These are phyloP conservation scores for Graphiopsis chlorocephala DNA, from an alignment of 2,329 filamentous ascomycete species.

Conservation along the genomic window DNA sequence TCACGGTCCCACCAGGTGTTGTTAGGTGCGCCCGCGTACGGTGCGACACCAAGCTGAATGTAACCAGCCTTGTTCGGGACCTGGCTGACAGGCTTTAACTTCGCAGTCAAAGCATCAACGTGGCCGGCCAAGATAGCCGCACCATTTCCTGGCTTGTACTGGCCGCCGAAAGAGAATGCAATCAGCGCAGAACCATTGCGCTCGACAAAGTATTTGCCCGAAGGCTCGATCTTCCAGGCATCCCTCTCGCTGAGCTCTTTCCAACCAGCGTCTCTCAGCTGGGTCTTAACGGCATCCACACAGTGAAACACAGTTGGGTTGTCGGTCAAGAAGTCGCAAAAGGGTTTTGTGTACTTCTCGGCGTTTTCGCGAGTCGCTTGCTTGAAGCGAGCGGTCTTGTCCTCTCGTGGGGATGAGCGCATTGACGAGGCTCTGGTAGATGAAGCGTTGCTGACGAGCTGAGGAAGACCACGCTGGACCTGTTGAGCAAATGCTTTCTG, in stretches of 20 bases:
- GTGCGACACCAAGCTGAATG: slow-evolving; percentile 84
- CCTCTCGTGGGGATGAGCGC: background rate
- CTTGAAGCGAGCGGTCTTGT: slow-evolving; percentile 4
- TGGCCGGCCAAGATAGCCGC: slow-evolving; percentile 87
- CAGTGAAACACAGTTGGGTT: slow-evolving; percentile 95
- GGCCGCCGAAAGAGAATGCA: slow-evolving; percentile 76
- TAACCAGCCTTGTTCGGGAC: slow-evolving; percentile 84
- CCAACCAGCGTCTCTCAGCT: slow-evolving; percentile 71
- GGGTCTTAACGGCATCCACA: slow-evolving; percentile 72
- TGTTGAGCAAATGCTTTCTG: slow-evolving; percentile 21
- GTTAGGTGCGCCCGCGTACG: slow-evolving; percentile 84
- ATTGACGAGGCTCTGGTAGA: background rate
- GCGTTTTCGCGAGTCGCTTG: slow-evolving; percentile 29
- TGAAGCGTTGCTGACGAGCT: background rate
- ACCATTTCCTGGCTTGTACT: slow-evolving; percentile 81
- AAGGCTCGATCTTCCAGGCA: slow-evolving; percentile 74
- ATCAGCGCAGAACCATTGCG: slow-evolving; percentile 84
- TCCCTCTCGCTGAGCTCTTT: slow-evolving; percentile 76
- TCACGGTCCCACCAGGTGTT: slow-evolving; percentile 97
- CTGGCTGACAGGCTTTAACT: slow-evolving; percentile 84
- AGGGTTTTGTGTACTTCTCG: slow-evolving; percentile 31
- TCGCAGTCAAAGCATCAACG: slow-evolving; percentile 86
- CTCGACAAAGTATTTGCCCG: slow-evolving; percentile 84
- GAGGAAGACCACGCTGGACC: slow-evolving; percentile 12
- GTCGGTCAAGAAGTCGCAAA: slow-evolving; percentile 79